Evolutionary conservation across 148 eudicot species (phyloP).

Genomic region (Arbutus unedo): DNA sequence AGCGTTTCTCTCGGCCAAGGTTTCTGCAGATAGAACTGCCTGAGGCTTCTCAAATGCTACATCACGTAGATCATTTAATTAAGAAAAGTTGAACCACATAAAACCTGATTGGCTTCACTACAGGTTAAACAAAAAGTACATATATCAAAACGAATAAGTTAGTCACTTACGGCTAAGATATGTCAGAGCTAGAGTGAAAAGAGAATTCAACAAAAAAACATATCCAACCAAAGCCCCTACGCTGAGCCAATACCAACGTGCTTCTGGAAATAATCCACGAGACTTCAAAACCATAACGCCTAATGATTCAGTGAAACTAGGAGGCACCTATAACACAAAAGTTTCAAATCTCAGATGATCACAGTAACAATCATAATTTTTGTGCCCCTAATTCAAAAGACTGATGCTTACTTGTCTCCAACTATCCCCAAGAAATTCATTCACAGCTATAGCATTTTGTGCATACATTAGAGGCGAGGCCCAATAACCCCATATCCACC

Average conservation of each 20-base stretch:
- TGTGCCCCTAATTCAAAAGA: neutral
- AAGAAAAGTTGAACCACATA: neutral
- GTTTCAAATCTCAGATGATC: neutral
- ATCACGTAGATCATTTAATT: neutral
- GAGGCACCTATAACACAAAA: conserved; percentile 16
- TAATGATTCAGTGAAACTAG: conserved; percentile 20
- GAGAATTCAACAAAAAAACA: conserved; percentile 40
- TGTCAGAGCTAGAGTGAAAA: conserved; percentile 40
- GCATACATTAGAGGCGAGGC: conserved; percentile 73
- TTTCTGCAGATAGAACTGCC: conserved; percentile 51
- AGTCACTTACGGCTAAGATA: conserved; percentile 49
- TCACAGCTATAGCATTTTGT: conserved; percentile 68
- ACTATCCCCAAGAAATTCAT: conserved; percentile 80
- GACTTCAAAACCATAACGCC: conserved; percentile 43
- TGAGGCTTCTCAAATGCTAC: conserved; percentile 68
- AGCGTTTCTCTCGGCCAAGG: conserved; percentile 33
- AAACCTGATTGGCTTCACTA: neutral
- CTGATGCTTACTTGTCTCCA: conserved; percentile 54
- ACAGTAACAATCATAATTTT: neutral
- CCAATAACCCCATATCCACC: conserved; percentile 99
- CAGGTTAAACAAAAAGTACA: neutral
- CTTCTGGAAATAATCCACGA: conserved; percentile 50
- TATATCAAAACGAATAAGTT: neutral
- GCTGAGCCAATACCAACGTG: conserved; percentile 72
- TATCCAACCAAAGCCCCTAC: conserved; percentile 50